Percentiles rank a stretch among this genome's conserved stretches.
phyloP scores from a whole-genome alignment of 306 rosid genomes.

The Prosopis cineraria region DNA sequence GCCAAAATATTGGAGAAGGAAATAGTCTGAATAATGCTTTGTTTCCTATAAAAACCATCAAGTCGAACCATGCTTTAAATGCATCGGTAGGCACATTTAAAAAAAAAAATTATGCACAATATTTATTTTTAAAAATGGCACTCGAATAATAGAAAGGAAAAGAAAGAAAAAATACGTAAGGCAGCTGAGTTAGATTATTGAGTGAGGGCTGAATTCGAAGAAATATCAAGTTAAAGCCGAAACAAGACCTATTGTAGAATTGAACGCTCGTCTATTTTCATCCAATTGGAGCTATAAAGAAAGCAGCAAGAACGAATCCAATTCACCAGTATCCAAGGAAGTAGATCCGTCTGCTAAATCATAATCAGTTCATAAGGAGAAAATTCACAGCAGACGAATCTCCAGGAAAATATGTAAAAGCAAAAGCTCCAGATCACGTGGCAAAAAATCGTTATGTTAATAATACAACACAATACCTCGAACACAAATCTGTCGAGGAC shows the following conservation, averaged over 20 bases:
- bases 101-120: too few species aligned
- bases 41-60: not conserved
- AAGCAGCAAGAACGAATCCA: not conserved
- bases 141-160: not conserved
- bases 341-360: not conserved
- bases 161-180: not conserved
- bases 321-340: not conserved
- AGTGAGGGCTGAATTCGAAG: not conserved
- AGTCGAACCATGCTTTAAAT: not conserved
- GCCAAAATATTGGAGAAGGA: constrained; percentile 1
- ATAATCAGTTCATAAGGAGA: not conserved
- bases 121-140: too few species aligned
- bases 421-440: not conserved
- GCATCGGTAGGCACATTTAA: not conserved
- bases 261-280: not conserved
- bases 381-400: not conserved
- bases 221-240: not conserved
- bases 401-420: not conserved
- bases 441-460: not conserved
- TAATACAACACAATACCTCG: constrained; percentile 56
- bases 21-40: not conserved
- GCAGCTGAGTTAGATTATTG: not conserved
- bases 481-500: constrained; percentile 82
- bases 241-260: not conserved
- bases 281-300: not conserved